These are phyloP conservation scores for Podospora fimiseda DNA, from an alignment of 495 filamentous ascomycete genomes.

Conservation along the genomic window DNA sequence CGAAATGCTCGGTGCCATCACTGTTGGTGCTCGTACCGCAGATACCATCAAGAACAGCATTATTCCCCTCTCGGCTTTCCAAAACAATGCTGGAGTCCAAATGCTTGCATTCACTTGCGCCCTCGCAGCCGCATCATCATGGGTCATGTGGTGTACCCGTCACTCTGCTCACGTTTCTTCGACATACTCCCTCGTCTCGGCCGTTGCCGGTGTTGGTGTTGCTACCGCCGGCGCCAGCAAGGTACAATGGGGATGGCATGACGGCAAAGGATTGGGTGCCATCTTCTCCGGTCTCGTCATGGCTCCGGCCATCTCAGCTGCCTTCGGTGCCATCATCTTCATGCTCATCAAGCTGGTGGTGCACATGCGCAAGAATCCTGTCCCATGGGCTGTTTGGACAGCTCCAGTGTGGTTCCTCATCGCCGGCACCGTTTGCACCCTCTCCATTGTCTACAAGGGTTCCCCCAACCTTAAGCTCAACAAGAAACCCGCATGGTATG, in stretches of 20 bases:
- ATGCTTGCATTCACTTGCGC: conserved; percentile 61
- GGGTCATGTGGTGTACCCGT: conserved; percentile 51
- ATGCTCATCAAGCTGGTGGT: conserved; percentile 58
- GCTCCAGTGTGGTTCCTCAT: conserved; percentile 57
- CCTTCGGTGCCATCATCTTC: conserved; percentile 57
- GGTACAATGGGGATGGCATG: conserved; percentile 51
- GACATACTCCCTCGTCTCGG: conserved; percentile 59
- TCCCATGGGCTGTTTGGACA: conserved; percentile 50
- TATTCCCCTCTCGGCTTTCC: conserved; percentile 48
- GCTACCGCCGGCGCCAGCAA: conserved; percentile 47
- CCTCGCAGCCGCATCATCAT: conserved; percentile 50
- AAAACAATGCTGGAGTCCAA: conserved; percentile 45
- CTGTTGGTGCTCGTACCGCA: conserved; percentile 57
- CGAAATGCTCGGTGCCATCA: conserved; percentile 60
- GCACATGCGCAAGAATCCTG: conserved; percentile 51
- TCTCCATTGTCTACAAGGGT: conserved; percentile 58
- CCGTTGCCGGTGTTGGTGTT: conserved; percentile 58
- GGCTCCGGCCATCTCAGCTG: conserved; percentile 52
- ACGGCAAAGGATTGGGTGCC: conserved; percentile 40
- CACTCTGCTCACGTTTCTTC: conserved; percentile 58
- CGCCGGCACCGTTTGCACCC: conserved; percentile 56
- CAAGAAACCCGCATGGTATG: conserved; percentile 41
- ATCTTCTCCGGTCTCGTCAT: conserved; percentile 57
- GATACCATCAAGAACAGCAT: conserved; percentile 64
- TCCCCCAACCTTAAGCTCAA: conserved; percentile 35